phyloP scores from a whole-genome alignment of 2,329 filamentous ascomycete species.

The Calonectria ilicicola region DNA sequence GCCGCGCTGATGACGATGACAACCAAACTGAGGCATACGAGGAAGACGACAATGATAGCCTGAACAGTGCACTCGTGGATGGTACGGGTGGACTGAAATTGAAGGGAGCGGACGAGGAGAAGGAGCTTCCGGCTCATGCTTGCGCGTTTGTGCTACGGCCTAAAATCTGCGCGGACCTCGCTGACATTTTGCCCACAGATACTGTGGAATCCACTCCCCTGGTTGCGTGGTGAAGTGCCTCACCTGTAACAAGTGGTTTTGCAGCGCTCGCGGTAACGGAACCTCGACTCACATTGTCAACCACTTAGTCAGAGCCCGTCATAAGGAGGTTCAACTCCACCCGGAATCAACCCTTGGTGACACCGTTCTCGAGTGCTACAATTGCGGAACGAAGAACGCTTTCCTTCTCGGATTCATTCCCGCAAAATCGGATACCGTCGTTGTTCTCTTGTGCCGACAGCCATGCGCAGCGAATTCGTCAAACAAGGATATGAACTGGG shows the following conservation, averaged over 20 bases:
- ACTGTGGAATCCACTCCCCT: conserved; percentile 97
- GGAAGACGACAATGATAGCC: conserved; percentile 81
- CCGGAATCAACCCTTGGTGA: conserved; percentile 93
- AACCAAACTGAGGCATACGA: conserved; percentile 87
- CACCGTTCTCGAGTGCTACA: conserved; percentile 98
- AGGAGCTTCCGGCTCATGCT: conserved; percentile 92
- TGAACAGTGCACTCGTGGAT: conserved; percentile 85
- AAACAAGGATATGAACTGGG: conserved; percentile 99
- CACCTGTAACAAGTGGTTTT: conserved; percentile 98
- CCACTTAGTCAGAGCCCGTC: conserved; percentile 94
- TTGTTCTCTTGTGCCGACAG: conserved; percentile 95
- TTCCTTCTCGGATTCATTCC: conserved; percentile 98
- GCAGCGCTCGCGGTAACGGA: conserved; percentile 95
- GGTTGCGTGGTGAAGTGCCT: conserved; percentile 97
- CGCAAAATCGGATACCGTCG: conserved; percentile 97
- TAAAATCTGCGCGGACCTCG: conserved; percentile 11
- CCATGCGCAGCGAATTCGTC: conserved; percentile 95
- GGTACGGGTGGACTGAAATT: conserved; percentile 75
- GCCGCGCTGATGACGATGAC: conserved; percentile 88
- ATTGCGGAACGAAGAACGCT: conserved; percentile 99
- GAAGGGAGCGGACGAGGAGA: conserved; percentile 77
- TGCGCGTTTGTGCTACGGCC: conserved; percentile 79
- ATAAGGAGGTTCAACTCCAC: conserved; percentile 98
- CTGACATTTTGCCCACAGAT: conserved; percentile 64
- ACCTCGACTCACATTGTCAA: conserved; percentile 99